Conservation (phyloP, 1,284 basidiomycete genomes). For the Ceratobasidium sp. region DNA sequence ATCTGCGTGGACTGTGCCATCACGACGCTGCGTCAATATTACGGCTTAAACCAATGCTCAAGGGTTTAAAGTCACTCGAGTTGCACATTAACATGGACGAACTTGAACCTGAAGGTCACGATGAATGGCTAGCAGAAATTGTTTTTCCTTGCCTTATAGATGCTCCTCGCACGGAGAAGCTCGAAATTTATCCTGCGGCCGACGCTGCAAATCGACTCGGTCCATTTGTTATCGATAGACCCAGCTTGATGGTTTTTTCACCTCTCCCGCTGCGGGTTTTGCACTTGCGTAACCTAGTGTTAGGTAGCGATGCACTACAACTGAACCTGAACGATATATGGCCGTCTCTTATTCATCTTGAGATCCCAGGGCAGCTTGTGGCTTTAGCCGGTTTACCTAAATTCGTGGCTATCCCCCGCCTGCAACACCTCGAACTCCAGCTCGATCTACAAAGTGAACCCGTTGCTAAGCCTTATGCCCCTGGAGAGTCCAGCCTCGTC, state of each 20-base stretch:
- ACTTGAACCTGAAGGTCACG: neutral
- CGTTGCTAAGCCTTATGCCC: neutral
- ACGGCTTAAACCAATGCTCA: neutral
- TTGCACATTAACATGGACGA: neutral
- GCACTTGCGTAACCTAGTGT: too few relatives aligned
- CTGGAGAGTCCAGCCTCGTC: neutral
- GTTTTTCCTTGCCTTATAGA: neutral
- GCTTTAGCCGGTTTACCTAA: too few relatives aligned
- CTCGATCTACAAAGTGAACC: neutral
- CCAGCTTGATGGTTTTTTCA: too few relatives aligned
- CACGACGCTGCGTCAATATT: neutral
- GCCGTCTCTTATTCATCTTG: too few relatives aligned
- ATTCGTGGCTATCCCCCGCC: too few relatives aligned
- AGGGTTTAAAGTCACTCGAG: neutral
- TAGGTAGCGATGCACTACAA: too few relatives aligned
- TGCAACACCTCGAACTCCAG: too few relatives aligned
- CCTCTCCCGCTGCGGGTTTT: too few relatives aligned
- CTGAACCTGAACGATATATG: too few relatives aligned
- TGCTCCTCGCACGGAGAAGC: neutral
- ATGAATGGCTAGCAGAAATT: neutral
- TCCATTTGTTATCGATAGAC: too few relatives aligned
- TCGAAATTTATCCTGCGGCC: neutral
- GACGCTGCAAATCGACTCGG: too few relatives aligned
- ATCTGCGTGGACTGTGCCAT: neutral
- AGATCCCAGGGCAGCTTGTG: too few relatives aligned